Percentiles rank a stretch among this genome's conserved stretches.
Conservation (phyloP, 1,139 yeast species). For the Magnusiomyces magnusii region DNA sequence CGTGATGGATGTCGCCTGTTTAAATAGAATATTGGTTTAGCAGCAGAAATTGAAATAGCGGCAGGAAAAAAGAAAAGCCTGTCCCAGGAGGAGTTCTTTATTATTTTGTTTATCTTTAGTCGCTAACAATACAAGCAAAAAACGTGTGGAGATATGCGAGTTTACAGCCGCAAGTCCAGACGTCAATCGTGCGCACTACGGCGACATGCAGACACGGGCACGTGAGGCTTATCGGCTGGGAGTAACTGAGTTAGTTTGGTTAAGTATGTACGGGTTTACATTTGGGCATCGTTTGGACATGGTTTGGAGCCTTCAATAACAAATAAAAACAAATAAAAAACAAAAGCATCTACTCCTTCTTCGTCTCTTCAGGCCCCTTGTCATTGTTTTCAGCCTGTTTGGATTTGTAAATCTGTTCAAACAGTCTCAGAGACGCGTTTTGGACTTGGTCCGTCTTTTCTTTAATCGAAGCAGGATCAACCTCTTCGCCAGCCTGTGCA, state of each 20-base stretch:
- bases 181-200: not conserved
- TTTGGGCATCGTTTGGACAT: too few relatives aligned
- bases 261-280: too few relatives aligned
- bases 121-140: not conserved
- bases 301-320: too few relatives aligned
- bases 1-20: too few relatives aligned
- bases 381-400: conserved; percentile 27
- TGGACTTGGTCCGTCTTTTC: conserved; percentile 92
- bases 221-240: too few relatives aligned
- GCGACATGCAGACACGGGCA: too few relatives aligned
- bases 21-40: too few relatives aligned
- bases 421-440: conserved; percentile 83
- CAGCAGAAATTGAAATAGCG: too few relatives aligned
- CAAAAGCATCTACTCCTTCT: too few relatives aligned
- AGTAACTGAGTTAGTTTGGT: too few relatives aligned
- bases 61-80: conserved; percentile 5
- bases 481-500: conserved; percentile 89
- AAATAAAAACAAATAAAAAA: too few relatives aligned
- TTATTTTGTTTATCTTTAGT: not conserved
- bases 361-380: conserved; percentile 12
- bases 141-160: not conserved
- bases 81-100: not conserved
- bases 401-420: conserved; percentile 94
- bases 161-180: not conserved
- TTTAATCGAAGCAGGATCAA: conserved; percentile 77